A percentile compares a stretch with the other conserved stretches of the same genome.
Evolutionary conservation across 257 asterid species (phyloP).

Genomic region (Solanum virginianum): DNA sequence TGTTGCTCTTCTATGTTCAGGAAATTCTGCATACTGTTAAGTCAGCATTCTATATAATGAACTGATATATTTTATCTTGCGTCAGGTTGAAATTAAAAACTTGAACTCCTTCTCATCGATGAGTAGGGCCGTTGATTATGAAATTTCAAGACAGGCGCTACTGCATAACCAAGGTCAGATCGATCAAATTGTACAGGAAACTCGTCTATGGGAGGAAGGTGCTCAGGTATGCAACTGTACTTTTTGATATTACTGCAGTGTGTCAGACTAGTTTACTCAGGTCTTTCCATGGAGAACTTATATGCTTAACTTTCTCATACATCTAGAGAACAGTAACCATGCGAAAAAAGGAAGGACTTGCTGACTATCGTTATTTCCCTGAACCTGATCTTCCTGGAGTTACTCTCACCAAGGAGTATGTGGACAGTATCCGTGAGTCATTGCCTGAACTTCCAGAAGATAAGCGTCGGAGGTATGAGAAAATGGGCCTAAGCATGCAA

Average conservation of each 20-base stretch:
- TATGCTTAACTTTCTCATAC: slow-evolving; percentile 5
- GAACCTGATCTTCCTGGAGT: slow-evolving; percentile 99
- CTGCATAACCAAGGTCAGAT: slow-evolving; percentile 75
- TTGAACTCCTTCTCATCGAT: slow-evolving; percentile 90
- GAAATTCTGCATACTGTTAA: background rate
- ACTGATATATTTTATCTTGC: slow-evolving; percentile 4
- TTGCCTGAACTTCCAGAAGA: slow-evolving; percentile 94
- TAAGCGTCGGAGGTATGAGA: slow-evolving; percentile 81
- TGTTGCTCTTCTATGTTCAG: background rate
- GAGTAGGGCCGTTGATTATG: slow-evolving; percentile 90
- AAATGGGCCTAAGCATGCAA: slow-evolving; percentile 85
- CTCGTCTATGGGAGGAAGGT: slow-evolving; percentile 99
- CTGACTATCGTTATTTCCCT: slow-evolving; percentile 96
- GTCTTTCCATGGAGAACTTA: background rate
- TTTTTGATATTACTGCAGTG: background rate
- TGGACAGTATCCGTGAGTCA: slow-evolving; percentile 39
- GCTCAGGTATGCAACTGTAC: slow-evolving; percentile 60
- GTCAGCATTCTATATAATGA: background rate
- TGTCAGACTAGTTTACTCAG: background rate
- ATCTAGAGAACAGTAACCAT: slow-evolving; percentile 84
- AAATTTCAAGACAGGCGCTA: slow-evolving; percentile 75
- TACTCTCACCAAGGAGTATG: slow-evolving; percentile 50
- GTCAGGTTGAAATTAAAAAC: slow-evolving; percentile 93
- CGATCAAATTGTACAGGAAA: slow-evolving; percentile 83
- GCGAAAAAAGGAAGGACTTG: slow-evolving; percentile 97